Base-by-base conservation (phyloP, 345 rosid species). In the Melastoma malabathricum region DNA sequence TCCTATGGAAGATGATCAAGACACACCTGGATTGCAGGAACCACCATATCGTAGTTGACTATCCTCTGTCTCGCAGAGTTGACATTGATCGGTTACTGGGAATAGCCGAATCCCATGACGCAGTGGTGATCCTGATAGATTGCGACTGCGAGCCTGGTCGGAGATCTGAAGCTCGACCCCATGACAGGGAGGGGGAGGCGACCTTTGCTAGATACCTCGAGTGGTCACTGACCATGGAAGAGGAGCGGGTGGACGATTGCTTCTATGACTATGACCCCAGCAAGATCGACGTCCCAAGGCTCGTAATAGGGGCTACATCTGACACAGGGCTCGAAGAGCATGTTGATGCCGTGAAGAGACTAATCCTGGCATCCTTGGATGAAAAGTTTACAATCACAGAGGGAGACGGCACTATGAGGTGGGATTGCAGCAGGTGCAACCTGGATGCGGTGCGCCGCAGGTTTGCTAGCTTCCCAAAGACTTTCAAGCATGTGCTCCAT, bases 61-160 rank as follows among this genome's bases (percentile, higher is more conserved):
- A 23, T 13, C 29, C 51, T 2, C 51, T 48, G 27, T 27, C 20
- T 5, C 13, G 27, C 20, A 12, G 12, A 27, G 51, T n/a, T 14
- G 27, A 48, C 5, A 23, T 48, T 10, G 27, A 48, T 9, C 51
- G 51, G n/a, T 48, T 48, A 13, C 51, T 18, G 51, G 51, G 27
- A 1, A 13, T 18, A 48, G 13, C 38, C 38, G 38, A 29, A 29
- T 4, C 38, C 6, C 38, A 29, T 10, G 38, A 29, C 9, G 38
- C 38, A 10, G 38, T 29, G 38, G 38, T 29, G 3, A 29, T 29
- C 38, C 2, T 29, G 9, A 29, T 29, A 29, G 38, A 29, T 29
- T 29, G 38, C 38, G 38, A 29, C n/a, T n/a, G n/a, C n/a, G n/a
- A n/a, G n/a, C n/a, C n/a, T n/a, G n/a, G n/a, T n/a, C 3, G 38